Percentiles rank a stretch among this genome's conserved stretches.
phyloP scores from a whole-genome alignment of 805 yeast species.

The Debaryomyces castellii region DNA sequence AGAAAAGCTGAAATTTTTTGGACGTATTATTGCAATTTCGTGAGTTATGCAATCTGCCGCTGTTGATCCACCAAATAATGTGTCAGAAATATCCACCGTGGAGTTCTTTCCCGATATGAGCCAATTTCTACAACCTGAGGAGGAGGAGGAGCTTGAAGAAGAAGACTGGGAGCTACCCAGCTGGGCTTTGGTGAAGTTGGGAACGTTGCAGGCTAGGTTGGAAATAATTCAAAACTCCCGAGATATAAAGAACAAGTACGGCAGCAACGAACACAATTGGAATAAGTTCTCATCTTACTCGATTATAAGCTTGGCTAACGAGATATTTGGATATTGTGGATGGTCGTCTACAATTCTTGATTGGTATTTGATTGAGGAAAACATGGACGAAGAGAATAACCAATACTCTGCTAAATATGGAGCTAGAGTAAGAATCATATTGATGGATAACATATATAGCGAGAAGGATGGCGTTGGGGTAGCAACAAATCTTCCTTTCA shows the following conservation, averaged over 20 bases:
- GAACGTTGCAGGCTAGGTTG: conserved; percentile 47
- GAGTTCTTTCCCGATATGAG: conserved; percentile 24
- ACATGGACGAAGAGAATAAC: conserved; percentile 20
- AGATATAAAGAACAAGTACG: conserved; percentile 9
- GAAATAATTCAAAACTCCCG: conserved; percentile 32
- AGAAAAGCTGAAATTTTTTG: neutral
- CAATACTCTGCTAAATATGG: conserved; percentile 21
- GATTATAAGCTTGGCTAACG: conserved; percentile 46
- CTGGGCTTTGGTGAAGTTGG: conserved; percentile 51
- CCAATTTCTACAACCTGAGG: conserved; percentile 7
- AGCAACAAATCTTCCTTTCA: conserved; percentile 30
- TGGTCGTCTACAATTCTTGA: conserved; percentile 49
- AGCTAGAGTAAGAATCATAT: conserved; percentile 32
- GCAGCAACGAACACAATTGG: neutral
- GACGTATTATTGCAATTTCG: too few species aligned
- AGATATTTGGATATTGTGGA: conserved; percentile 55
- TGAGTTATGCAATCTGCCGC: too few species aligned
- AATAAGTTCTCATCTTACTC: conserved; percentile 12
- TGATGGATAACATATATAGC: conserved; percentile 45
- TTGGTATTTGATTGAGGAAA: conserved; percentile 15
- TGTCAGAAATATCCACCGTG: conserved; percentile 8
- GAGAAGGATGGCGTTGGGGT: conserved; percentile 42
- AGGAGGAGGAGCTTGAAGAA: conserved; percentile 7
- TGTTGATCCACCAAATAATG: too few species aligned
- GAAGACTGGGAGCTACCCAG: conserved; percentile 21